phyloP scores from a whole-genome alignment of 345 rosid species.

The Gossypium raimondii region DNA sequence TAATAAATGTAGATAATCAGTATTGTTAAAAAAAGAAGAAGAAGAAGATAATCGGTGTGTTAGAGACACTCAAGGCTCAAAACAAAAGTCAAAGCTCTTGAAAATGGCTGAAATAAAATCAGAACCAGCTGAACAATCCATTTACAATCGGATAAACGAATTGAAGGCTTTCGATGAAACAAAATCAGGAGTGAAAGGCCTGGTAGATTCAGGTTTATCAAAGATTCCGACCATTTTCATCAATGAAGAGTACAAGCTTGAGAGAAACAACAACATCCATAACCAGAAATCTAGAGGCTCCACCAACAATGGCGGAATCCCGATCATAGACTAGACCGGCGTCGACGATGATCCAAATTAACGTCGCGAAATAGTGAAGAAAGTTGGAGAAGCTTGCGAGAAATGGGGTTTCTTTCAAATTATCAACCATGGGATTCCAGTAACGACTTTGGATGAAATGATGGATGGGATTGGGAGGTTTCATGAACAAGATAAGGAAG shows the following conservation, averaged over 20 bases:
- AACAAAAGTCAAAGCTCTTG: background rate
- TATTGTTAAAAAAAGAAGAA: too few species aligned
- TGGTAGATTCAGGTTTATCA: slow-evolving; percentile 14
- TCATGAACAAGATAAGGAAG: slow-evolving; percentile 21
- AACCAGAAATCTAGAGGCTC: background rate
- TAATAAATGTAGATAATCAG: too few species aligned
- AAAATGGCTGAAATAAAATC: background rate
- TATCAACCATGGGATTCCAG: slow-evolving; percentile 45
- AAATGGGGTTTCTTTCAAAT: slow-evolving; percentile 73
- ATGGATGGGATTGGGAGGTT: slow-evolving; percentile 22
- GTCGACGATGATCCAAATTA: background rate
- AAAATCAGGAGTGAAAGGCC: slow-evolving; percentile 18
- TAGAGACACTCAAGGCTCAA: background rate
- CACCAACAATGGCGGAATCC: slow-evolving; percentile 19
- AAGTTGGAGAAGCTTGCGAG: slow-evolving; percentile 17
- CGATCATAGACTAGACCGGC: slow-evolving; percentile 32
- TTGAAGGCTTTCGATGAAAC: slow-evolving; percentile 24
- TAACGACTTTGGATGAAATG: slow-evolving; percentile 16
- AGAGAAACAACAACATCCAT: background rate
- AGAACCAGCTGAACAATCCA: background rate
- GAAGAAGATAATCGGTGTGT: too few species aligned
- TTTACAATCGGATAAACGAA: slow-evolving; percentile 1
- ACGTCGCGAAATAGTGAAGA: background rate
- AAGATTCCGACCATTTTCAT: slow-evolving; percentile 9
- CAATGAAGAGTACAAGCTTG: background rate